These are phyloP conservation scores for Globisporangium cederbergense DNA, from an alignment of 352 stramenopile genomes.

Conservation along the genomic window DNA sequence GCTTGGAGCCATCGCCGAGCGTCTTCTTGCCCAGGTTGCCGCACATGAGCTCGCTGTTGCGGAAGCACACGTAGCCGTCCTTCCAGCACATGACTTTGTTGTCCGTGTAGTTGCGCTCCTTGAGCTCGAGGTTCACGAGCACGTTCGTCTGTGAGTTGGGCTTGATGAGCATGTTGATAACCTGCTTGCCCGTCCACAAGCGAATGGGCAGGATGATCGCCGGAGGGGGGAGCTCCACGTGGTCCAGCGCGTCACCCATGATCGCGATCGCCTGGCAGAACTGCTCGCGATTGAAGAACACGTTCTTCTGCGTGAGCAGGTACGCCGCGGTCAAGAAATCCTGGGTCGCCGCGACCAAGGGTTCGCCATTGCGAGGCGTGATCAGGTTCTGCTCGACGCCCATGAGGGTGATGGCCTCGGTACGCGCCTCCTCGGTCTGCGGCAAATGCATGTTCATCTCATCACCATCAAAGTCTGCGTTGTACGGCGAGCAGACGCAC, in stretches of 20 bases:
- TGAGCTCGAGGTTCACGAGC: constrained; percentile 83
- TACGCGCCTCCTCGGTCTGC: constrained; percentile 98
- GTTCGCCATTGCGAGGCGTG: constrained; percentile 97
- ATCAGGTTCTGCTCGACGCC: constrained; percentile 98
- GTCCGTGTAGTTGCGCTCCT: constrained; percentile 96
- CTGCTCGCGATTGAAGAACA: constrained; percentile 97
- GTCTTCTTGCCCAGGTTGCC: constrained; percentile 99
- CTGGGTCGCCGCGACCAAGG: constrained; percentile 97
- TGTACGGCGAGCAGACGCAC: constrained; percentile 99
- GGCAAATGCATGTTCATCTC: constrained; percentile 99
- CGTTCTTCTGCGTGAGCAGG: constrained; percentile 97
- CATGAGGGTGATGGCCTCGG: constrained; percentile 97
- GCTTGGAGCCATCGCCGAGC: constrained; percentile 97
- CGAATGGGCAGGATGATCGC: constrained; percentile 71
- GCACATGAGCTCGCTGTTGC: constrained; percentile 97
- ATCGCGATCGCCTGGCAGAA: constrained; percentile 96
- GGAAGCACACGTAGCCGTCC: constrained; percentile 96
- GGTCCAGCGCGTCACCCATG: constrained; percentile 94
- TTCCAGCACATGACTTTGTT: constrained; percentile 97
- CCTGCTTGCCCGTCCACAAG: constrained; percentile 99
- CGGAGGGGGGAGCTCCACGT: constrained; percentile 87
- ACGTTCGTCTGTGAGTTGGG: constrained; percentile 88
- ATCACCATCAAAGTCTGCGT: constrained; percentile 99
- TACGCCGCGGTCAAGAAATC: constrained; percentile 99
- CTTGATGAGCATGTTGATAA: constrained; percentile 85